Percentiles rank a stretch among this genome's conserved stretches.
Conservation (phyloP, 306 rosid genomes). For the Quercus suber region DNA sequence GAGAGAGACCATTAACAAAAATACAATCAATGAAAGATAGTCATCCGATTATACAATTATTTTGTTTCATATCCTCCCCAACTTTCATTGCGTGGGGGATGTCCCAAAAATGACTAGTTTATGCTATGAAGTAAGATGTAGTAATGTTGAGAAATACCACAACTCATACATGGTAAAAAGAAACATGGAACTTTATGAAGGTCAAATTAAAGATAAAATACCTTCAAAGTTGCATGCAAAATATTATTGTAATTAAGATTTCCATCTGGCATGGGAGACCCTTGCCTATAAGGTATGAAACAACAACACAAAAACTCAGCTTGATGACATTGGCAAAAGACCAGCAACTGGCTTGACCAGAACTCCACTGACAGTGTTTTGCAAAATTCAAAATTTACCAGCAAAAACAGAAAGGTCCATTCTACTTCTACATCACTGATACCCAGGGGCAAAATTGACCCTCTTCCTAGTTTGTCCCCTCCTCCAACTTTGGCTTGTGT, state of each 20-base stretch:
- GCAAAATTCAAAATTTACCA: slow-evolving; percentile 3
- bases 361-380: slow-evolving; percentile 5
- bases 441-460: slow-evolving; percentile 30
- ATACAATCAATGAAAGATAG: background rate
- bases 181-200: background rate
- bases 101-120: no score
- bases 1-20: background rate
- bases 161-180: background rate
- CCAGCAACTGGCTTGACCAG: slow-evolving; percentile 1
- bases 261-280: slow-evolving; percentile 74
- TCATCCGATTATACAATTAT: no score
- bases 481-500: slow-evolving; percentile 38
- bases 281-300: background rate
- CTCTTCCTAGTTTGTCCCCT: slow-evolving; percentile 42
- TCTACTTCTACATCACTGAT: slow-evolving; percentile 7
- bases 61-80: no score
- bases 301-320: background rate
- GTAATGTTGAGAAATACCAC: background rate
- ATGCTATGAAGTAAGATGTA: no score
- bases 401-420: slow-evolving; percentile 7
- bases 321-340: background rate
- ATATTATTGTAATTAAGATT: slow-evolving; percentile 57
- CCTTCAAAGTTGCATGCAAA: slow-evolving; percentile 55
- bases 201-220: slow-evolving; percentile 15
- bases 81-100: no score